A percentile compares a stretch with the other conserved stretches of the same genome.
These are phyloP conservation scores for Eimeria brunetti DNA, from an alignment of 169 alveolate species.

Conservation along the genomic window DNA sequence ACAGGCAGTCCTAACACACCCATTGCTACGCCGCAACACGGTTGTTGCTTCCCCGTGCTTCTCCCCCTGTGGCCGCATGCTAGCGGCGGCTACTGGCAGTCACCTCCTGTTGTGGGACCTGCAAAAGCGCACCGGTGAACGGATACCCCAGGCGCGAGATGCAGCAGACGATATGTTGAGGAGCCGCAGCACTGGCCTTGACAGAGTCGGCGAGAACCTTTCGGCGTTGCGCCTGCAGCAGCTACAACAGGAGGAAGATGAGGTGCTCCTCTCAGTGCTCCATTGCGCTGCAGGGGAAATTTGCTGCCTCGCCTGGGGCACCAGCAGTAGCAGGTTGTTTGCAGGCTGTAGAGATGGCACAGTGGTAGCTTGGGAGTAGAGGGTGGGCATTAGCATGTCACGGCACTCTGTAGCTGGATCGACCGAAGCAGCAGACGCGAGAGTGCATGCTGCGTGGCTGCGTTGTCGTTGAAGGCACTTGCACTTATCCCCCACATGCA, in stretches of 20 bases:
- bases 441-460: background rate
- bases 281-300: constrained; percentile 17
- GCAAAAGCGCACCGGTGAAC: background rate
- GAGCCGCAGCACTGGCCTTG: constrained; percentile 5
- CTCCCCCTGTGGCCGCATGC: constrained; percentile 47
- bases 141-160: background rate
- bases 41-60: constrained; percentile 50
- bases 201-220: background rate
- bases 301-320: constrained; percentile 30
- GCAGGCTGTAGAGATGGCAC: constrained; percentile 57
- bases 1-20: constrained; percentile 21
- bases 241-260: background rate
- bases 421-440: background rate
- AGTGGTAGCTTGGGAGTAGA: constrained; percentile 34
- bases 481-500: background rate
- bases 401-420: background rate
- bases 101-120: constrained; percentile 14
- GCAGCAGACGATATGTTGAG: background rate
- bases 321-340: constrained; percentile 44
- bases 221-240: constrained; percentile 17
- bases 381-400: background rate
- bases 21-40: constrained; percentile 44
- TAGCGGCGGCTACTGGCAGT: constrained; percentile 47
- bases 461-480: background rate
- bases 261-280: constrained; percentile 16